Evolutionary conservation across 2,329 filamentous ascomycete genomes (phyloP).

Genomic region (Mycocentrospora acerina): DNA sequence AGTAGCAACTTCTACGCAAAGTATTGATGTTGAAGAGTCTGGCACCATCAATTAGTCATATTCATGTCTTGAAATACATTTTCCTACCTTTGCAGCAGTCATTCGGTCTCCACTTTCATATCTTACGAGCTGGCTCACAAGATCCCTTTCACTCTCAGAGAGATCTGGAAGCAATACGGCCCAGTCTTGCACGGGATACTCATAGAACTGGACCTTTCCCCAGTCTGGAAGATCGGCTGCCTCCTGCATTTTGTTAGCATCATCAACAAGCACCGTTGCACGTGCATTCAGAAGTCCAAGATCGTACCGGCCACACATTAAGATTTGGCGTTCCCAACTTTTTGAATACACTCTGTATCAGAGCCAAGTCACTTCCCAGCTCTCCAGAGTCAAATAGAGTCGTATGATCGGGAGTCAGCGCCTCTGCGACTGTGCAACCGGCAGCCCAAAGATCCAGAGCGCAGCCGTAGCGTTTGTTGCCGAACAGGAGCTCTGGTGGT

Average conservation of each 20-base stretch:
- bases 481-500: constrained; percentile 87
- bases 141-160: constrained; percentile 59
- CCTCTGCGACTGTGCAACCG: constrained; percentile 81
- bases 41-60: background rate
- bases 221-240: constrained; percentile 76
- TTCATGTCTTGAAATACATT: background rate
- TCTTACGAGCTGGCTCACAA: constrained; percentile 68
- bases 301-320: constrained; percentile 75
- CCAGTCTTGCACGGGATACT: constrained; percentile 71
- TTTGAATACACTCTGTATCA: constrained; percentile 91
- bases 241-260: constrained; percentile 48
- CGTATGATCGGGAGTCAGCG: constrained; percentile 56
- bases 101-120: constrained; percentile 71
- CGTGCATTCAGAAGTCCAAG: background rate
- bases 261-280: background rate
- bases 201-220: constrained; percentile 78
- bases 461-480: constrained; percentile 69
- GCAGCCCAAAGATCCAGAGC: constrained; percentile 87
- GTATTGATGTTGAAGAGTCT: constrained; percentile 35
- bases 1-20: constrained; percentile 8
- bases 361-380: constrained; percentile 84
- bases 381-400: constrained; percentile 85
- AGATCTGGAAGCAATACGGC: constrained; percentile 65
- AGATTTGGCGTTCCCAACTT: constrained; percentile 82
- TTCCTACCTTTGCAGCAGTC: constrained; percentile 62